Evolutionary conservation across 257 asterid species (phyloP).

Genomic region (Ehretia macrophylla): DNA sequence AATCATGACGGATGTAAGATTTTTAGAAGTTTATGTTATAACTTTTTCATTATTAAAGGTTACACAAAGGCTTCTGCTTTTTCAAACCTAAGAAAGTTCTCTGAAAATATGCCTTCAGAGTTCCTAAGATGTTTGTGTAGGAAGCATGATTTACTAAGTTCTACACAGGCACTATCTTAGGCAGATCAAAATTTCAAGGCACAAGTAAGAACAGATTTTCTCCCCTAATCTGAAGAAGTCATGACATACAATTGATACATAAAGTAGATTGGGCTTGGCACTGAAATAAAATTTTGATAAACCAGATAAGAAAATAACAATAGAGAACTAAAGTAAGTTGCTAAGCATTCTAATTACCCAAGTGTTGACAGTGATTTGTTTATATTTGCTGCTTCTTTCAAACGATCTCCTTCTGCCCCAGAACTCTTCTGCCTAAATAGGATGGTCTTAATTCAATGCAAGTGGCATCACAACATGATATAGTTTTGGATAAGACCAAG

Average conservation of each 20-base stretch:
- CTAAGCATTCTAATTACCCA: slow-evolving; percentile 47
- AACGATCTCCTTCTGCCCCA: slow-evolving; percentile 84
- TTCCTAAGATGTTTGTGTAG: not conserved
- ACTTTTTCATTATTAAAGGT: too few species aligned
- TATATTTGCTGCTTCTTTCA: slow-evolving; percentile 88
- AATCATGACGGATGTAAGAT: too few species aligned
- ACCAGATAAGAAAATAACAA: slow-evolving; percentile 1
- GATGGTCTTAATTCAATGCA: slow-evolving; percentile 15
- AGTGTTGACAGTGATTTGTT: slow-evolving; percentile 85
- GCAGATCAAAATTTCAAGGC: too few species aligned
- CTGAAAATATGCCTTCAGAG: not conserved
- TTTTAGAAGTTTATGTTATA: too few species aligned
- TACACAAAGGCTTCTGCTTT: too few species aligned
- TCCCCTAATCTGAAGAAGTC: not conserved
- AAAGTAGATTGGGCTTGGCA: not conserved
- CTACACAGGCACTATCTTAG: not conserved
- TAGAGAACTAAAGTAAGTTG: not conserved
- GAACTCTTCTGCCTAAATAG: slow-evolving; percentile 77
- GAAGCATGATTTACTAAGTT: not conserved
- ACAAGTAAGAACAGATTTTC: not conserved
- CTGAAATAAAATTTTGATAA: not conserved
- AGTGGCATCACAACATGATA: slow-evolving; percentile 10
- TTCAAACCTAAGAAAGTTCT: too few species aligned
- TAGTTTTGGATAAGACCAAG: slow-evolving; percentile 8
- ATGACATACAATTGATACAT: not conserved